Evolutionary conservation across 495 filamentous ascomycete species (phyloP).

Genomic region (Ascodesmis nigricans): DNA sequence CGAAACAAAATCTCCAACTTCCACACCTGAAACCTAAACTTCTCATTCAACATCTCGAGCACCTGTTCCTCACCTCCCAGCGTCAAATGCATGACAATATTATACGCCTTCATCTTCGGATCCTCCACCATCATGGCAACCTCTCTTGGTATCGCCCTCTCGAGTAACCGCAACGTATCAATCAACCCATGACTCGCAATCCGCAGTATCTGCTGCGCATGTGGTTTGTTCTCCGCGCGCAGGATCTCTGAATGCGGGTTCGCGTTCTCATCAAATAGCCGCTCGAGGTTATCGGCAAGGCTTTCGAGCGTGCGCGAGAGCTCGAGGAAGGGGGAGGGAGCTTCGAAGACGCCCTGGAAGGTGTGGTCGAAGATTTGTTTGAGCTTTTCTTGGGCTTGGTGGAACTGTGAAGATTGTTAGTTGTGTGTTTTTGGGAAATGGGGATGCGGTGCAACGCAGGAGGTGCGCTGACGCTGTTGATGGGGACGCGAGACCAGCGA

Average conservation of each 20-base stretch:
- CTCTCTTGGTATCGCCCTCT: constrained; percentile 2
- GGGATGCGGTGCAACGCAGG: too few species aligned
- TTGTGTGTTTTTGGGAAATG: too few species aligned
- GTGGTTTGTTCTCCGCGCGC: constrained; percentile 9
- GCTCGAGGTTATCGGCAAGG: constrained; percentile 11
- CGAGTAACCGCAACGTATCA: constrained; percentile 6
- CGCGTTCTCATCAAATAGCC: constrained; percentile 15
- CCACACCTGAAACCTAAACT: constrained; percentile 11
- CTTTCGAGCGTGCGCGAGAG: constrained; percentile 5
- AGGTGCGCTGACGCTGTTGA: too few species aligned
- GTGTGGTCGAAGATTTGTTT: constrained; percentile 4
- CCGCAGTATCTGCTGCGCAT: constrained; percentile 16
- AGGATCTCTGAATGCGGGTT: constrained; percentile 15
- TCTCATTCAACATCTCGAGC: constrained; percentile 4
- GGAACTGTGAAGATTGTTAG: too few species aligned
- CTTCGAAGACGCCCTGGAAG: constrained; percentile 13
- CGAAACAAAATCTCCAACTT: constrained; percentile 12
- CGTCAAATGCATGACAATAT: constrained; percentile 3
- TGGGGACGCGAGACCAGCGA: too few species aligned
- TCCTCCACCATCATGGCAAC: neutral
- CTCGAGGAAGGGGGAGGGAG: constrained; percentile 7
- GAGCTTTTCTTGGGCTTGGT: constrained; percentile 14
- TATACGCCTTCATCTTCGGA: constrained; percentile 1
- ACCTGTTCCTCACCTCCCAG: neutral
- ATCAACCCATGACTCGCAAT: constrained; percentile 14